Evolutionary conservation across 1,284 basidiomycete genomes (phyloP).

Genomic region (Calocybe gambosa): DNA sequence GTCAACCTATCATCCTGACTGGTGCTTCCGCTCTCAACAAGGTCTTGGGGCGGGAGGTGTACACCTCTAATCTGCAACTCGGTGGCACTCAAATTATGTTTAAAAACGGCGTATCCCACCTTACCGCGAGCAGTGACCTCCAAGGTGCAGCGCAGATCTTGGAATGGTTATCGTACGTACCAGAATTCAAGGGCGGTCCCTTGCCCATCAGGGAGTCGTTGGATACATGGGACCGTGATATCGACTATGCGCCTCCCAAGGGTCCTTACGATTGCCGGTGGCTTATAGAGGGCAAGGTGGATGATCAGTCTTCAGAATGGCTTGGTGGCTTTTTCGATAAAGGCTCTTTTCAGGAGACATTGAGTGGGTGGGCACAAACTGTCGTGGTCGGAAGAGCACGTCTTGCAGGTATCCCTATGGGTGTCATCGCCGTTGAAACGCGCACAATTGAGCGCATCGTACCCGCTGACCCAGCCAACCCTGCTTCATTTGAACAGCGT

Average conservation of each 20-base stretch:
- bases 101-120: conserved; percentile 98
- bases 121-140: conserved; percentile 91
- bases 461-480: conserved; percentile 98
- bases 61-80: conserved; percentile 97
- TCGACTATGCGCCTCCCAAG: conserved; percentile 89
- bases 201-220: conserved; percentile 70
- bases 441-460: conserved; percentile 96
- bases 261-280: conserved; percentile 96
- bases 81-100: conserved; percentile 99
- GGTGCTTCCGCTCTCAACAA: conserved; percentile 98
- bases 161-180: conserved; percentile 94
- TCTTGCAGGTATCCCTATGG: conserved; percentile 94
- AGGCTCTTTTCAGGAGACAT: conserved; percentile 93
- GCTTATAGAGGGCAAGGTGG: conserved; percentile 92
- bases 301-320: conserved; percentile 76
- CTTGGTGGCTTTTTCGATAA: conserved; percentile 94
- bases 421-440: conserved; percentile 97
- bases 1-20: conserved; percentile 98
- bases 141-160: conserved; percentile 92
- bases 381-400: conserved; percentile 95
- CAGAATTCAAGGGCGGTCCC: conserved; percentile 70
- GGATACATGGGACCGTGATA: conserved; percentile 91
- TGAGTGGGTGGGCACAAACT: conserved; percentile 98
- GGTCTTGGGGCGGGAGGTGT: conserved; percentile 97
- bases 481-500: conserved; percentile 93